phyloP scores from a whole-genome alignment of 1,284 basidiomycete genomes.

The Puccinia triticina region DNA sequence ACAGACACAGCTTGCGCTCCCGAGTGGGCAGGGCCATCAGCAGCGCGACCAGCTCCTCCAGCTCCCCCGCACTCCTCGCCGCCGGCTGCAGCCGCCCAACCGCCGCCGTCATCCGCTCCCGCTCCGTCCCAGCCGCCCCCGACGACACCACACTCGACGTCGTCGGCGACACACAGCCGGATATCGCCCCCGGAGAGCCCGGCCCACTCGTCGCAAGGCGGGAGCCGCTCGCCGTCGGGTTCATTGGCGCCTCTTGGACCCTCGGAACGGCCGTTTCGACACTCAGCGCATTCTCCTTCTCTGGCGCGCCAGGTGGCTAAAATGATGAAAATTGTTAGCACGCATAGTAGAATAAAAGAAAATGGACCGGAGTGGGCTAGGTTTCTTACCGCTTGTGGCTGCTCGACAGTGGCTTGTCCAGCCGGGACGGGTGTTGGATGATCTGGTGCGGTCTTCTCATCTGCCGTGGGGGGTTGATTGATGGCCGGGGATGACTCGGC shows the following conservation, averaged over 20 bases:
- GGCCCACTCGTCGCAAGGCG: constrained; percentile 12
- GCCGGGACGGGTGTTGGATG: background rate
- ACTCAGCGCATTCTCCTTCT: background rate
- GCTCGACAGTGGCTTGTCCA: background rate
- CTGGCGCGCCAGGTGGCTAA: background rate
- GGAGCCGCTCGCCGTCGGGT: background rate
- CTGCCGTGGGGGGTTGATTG: background rate
- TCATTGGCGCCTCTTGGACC: background rate
- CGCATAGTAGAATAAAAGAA: background rate
- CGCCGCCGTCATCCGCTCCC: constrained; percentile 73
- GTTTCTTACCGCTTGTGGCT: background rate
- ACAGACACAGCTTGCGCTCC: constrained; percentile 83
- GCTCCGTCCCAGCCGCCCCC: constrained; percentile 69
- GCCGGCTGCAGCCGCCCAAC: constrained; percentile 65
- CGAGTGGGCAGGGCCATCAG: constrained; percentile 81
- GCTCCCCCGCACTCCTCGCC: constrained; percentile 61
- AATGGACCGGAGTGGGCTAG: background rate
- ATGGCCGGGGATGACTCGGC: background rate
- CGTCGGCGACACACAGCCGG: constrained; percentile 41
- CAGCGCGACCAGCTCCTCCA: constrained; percentile 71
- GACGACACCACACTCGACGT: constrained; percentile 12
- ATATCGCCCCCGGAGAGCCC: constrained; percentile 50
- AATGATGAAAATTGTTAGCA: too few species aligned
- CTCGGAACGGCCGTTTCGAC: background rate
- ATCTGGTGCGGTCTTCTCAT: background rate